Evolutionary conservation across 495 filamentous ascomycete species (phyloP), one percentile per base, ranked within the genome.

Genomic region (Aspergillus homomorphus): DNA sequence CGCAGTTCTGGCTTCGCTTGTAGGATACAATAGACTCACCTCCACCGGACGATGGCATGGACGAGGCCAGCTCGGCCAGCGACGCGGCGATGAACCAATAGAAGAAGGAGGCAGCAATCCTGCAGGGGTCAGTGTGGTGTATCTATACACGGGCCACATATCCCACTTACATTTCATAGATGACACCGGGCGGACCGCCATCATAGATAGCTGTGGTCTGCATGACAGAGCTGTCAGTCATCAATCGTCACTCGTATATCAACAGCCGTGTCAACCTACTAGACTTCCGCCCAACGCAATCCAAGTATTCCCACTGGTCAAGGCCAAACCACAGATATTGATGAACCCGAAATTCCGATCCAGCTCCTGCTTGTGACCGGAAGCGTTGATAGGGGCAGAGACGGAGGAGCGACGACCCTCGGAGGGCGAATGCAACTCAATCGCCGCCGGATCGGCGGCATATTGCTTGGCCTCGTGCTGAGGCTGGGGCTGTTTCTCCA

Each of bases 31-130:
- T 28, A 9, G 21, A 58, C 60, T 9, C 55, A 62, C 60, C 89
- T 42, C 90, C 89, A n/a, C 85, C 88, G 8, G 86, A 82, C 0
- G 88, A 90, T 1, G 90, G 90, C 62, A 94, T 88, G 1, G 87
- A 80, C 1, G 89, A 92, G 12, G 90, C 87, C 46, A 93, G 77
- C 73, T 66, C 64, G 12, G 64, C 55, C 15, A 66, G 55, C 1
- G 64, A 66, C 0, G 64, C 64, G 16, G 64, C 59, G 21, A 66
- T 62, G 51, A 61, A 57, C 48, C 60, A 58, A 58, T 66, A 66
- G 41, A 62, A 66, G 43, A 66, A 18, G 0, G 60, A 62, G 18
- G 57, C 60, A 16, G 60, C 60, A 28, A 62, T 62, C 21, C 57
- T 46, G 33, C 51, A 10, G 14, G 3, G 20, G 33, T 57, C 30